phyloP scores from a whole-genome alignment of 345 rosid species.

The Populus nigra region DNA sequence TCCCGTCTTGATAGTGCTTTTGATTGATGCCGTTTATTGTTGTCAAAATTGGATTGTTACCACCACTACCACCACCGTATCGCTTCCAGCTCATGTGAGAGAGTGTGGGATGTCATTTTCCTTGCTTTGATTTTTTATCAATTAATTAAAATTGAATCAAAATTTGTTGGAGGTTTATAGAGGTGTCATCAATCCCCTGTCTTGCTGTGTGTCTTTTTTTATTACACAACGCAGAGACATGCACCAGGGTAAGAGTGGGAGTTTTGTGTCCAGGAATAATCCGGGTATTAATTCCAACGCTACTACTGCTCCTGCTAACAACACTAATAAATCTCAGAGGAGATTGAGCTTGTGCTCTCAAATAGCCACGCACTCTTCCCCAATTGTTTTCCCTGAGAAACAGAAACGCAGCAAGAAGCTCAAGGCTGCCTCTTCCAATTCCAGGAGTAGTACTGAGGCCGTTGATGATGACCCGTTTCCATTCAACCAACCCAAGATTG shows the following conservation, averaged over 20 bases:
- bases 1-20: too few species aligned
- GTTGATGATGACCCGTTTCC: conserved; percentile 39
- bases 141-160: not conserved
- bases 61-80: not conserved
- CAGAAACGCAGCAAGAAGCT: conserved; percentile 73
- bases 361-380: conserved; percentile 67
- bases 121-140: not conserved
- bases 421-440: conserved; percentile 52
- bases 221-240: not conserved
- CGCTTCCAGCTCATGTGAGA: not conserved
- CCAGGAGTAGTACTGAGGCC: conserved; percentile 31
- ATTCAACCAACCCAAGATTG: conserved; percentile 42
- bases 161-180: not conserved
- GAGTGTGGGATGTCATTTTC: not conserved
- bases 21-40: not conserved
- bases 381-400: conserved; percentile 84
- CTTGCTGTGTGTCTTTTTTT: not conserved
- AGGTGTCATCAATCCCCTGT: not conserved
- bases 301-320: not conserved
- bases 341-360: conserved; percentile 82
- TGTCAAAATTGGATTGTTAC: not conserved
- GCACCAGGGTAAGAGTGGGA: conserved; percentile 19
- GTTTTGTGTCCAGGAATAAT: conserved; percentile 11
- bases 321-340: conserved; percentile 25
- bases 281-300: not conserved